Evolutionary conservation across 371 early-diverging fungal species (phyloP), one percentile per base, ranked within the genome.

Genomic region (Mucor sp.): DNA sequence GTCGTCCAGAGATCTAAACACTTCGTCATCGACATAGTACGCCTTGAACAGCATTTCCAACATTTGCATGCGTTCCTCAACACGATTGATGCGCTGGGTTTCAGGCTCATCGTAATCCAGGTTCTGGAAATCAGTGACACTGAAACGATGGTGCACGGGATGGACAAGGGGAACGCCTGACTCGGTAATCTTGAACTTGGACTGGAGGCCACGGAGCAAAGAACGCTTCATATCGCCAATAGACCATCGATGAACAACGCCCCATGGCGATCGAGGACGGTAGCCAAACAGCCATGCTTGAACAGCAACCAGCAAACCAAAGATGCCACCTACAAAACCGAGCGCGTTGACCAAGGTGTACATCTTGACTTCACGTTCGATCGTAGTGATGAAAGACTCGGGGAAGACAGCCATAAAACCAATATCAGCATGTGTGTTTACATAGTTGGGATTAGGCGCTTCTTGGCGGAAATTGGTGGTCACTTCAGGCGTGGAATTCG

Each of bases 171-270:
- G 83, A 39, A 83, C 74, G 60, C 79, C 78, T 0, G 80, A 70
- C 6, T 78, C 74, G 1, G 69, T 65, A 3, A 76, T 83, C 58
- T 77, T 80, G 69, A 83, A 83, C 17, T 77, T 80, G 15, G 62
- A 56, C 48, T 75, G 77, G 28, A 83, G 71, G 23, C 83, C 79
- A 7, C 69, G 64, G 4, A 80, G 58, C n/a, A 83, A 58, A 1
- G 81, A 80, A 5, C 74, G 77, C 55, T 76, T 78, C 70, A 76
- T 77, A 37, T 77, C 74, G 61, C 83, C 83, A 19, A 74, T 62
- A 35, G 80, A 80, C 83, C 83, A 83, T 39, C 83, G 67, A 28
- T 83, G 83, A 9, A 83, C 78, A n/a, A 83, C 77, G 44, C 83
- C 83, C 83, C 83, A 83, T 14, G 83, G 83, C 3, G 79, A 79